Base-by-base conservation (phyloP, 2,329 filamentous ascomycete species). In the Coniosporium tulheliwenetii region DNA sequence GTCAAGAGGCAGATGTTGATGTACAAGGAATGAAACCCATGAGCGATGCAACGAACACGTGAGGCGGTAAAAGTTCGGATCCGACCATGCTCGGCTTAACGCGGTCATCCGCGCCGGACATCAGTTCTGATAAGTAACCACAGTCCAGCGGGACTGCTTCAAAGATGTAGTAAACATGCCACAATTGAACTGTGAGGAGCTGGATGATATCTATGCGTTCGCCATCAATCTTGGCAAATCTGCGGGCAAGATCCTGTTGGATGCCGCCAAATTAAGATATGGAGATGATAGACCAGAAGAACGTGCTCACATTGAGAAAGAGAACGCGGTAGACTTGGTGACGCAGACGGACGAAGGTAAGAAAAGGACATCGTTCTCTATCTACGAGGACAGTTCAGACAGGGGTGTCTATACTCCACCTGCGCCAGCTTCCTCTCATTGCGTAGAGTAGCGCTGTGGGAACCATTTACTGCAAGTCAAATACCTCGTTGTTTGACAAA, bases 241-340 rank as follows among this genome's bases (percentile, higher is more conserved):
- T 60, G 81, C 81, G 0, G 81, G 82, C 5, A 61, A 71, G 41
- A 68, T 83, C 52, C 67, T 86, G 35, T 71, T 81, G 54, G 68
- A 76, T 38, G 76, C 73, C 10, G 73, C 78, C n/a, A 66, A 71
- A 47, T 55, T 66, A 46, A 68, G 77, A 30, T 72, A 71, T 49
- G 61, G 59, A 8, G 63, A 60, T 32, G 51, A 52, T 36, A 48
- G 32, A 43, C 46, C 43, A 53, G 45, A 54, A 33, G 52, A 56
- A 36, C 58, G 67, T 44, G 50, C 51, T 1, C 67, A 71, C 41
- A 61, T 66, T 7, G 79, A 85, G 59, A 87, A 87, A 56, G 77
- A 82, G 48, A 85, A 74, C 53, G 71, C 80, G 1, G 81, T 86
- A 9, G 82, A 86, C 55, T 73, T 86, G 45, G 81, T 86, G 14